phyloP scores from a whole-genome alignment of 192 early-diverging fungal genomes.

The Mortierella alpina region DNA sequence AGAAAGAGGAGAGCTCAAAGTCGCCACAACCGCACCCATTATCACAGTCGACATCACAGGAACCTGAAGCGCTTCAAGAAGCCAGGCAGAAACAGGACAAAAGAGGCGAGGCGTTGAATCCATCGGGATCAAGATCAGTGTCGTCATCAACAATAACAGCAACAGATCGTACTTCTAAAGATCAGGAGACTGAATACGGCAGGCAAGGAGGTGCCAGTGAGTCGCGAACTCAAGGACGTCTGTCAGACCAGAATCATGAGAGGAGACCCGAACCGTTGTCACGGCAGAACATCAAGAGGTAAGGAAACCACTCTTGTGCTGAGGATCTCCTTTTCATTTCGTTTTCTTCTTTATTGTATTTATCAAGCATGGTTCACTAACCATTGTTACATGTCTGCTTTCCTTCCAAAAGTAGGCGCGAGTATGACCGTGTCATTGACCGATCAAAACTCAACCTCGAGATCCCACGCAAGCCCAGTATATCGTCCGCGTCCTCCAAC shows the following conservation, averaged over 20 bases:
- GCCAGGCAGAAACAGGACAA: no score
- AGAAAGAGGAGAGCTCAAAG: conserved; percentile 7
- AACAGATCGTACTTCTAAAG: not conserved
- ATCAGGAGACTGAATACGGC: not conserved
- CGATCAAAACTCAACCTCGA: conserved; percentile 48
- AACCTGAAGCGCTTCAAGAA: not conserved
- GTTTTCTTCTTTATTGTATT: conserved; percentile 2
- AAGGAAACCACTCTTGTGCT: not conserved
- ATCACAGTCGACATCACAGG: not conserved
- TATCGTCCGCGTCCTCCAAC: conserved; percentile 22
- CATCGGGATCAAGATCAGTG: no score
- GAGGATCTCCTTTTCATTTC: not conserved
- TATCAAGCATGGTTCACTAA: not conserved
- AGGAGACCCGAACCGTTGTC: conserved; percentile 4
- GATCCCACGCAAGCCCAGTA: conserved; percentile 36
- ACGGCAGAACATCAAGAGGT: conserved; percentile 23
- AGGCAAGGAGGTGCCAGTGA: not conserved
- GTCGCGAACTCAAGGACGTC: not conserved
- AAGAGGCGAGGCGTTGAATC: no score
- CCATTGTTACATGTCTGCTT: not conserved
- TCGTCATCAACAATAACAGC: not conserved
- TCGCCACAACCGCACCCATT: conserved; percentile 1
- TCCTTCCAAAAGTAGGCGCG: conserved; percentile 14
- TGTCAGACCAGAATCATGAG: conserved; percentile 21
- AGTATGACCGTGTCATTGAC: conserved; percentile 34